Conservation (phyloP, 2,329 filamentous ascomycete genomes). For the Metarhizium album region DNA sequence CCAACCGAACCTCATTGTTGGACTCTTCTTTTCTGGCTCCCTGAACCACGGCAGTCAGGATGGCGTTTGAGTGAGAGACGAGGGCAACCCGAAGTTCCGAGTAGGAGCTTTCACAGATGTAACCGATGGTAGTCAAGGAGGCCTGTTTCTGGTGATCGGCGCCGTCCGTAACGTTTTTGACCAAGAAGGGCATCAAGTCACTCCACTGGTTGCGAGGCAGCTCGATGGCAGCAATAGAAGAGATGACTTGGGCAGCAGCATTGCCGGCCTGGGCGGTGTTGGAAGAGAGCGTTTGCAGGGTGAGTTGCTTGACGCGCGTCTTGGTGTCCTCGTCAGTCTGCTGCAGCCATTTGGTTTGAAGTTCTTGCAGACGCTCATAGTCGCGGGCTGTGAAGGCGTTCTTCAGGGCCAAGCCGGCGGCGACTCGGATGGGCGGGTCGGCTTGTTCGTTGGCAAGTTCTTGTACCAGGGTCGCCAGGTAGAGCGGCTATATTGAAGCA, state of each 20-base stretch:
- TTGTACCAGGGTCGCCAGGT: slow-evolving; percentile 84
- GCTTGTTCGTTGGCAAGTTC: slow-evolving; percentile 87
- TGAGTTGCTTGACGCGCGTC: slow-evolving; percentile 75
- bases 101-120: slow-evolving; percentile 95
- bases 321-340: slow-evolving; percentile 75
- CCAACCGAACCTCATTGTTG: slow-evolving; percentile 80
- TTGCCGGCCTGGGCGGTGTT: slow-evolving; percentile 73
- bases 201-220: slow-evolving; percentile 87
- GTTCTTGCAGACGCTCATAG: slow-evolving; percentile 71
- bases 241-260: slow-evolving; percentile 88
- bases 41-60: slow-evolving; percentile 94
- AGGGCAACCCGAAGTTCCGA: slow-evolving; percentile 71
- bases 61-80: slow-evolving; percentile 86
- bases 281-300: slow-evolving; percentile 78
- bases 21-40: slow-evolving; percentile 93
- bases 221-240: slow-evolving; percentile 89
- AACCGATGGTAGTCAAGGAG: slow-evolving; percentile 92
- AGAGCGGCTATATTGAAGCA: slow-evolving; percentile 56
- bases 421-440: slow-evolving; percentile 75
- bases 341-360: slow-evolving; percentile 88
- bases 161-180: slow-evolving; percentile 85
- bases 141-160: slow-evolving; percentile 85
- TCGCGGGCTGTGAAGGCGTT: slow-evolving; percentile 97
- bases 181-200: slow-evolving; percentile 78
- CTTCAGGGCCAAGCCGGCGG: slow-evolving; percentile 92